phyloP scores from a whole-genome alignment of 1,139 yeast species.

The Pichia inconspicua region DNA sequence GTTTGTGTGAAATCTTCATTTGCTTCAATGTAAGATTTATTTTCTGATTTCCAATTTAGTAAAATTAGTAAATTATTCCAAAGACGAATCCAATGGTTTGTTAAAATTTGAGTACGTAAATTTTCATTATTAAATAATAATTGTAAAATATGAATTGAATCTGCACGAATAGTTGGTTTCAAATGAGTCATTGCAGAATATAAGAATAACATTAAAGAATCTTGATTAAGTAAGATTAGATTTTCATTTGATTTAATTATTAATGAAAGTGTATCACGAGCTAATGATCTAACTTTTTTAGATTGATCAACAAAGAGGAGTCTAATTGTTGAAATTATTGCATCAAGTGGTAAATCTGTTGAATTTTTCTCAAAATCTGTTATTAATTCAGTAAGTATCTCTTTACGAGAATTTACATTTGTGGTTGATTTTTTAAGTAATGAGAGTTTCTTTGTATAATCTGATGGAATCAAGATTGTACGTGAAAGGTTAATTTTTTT shows the following conservation, averaged over 20 bases:
- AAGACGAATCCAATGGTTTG: slow-evolving; percentile 15
- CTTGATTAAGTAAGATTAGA: slow-evolving; percentile 43
- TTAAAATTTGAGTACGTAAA: slow-evolving; percentile 39
- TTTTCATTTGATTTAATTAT: slow-evolving; percentile 12
- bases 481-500: slow-evolving; percentile 38
- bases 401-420: slow-evolving; percentile 20
- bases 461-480: slow-evolving; percentile 24
- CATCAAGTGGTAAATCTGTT: slow-evolving; percentile 39
- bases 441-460: slow-evolving; percentile 51
- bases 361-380: slow-evolving; percentile 19
- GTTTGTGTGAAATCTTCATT: slow-evolving; percentile 17
- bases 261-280: slow-evolving; percentile 11
- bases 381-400: slow-evolving; percentile 14
- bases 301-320: slow-evolving; percentile 60
- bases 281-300: slow-evolving; percentile 44
- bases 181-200: slow-evolving; percentile 95
- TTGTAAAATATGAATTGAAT: slow-evolving; percentile 56
- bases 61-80: slow-evolving; percentile 46
- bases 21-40: slow-evolving; percentile 23
- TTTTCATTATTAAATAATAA: slow-evolving; percentile 37
- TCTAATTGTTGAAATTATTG: slow-evolving; percentile 46
- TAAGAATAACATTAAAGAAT: slow-evolving; percentile 63
- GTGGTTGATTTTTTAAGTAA: slow-evolving; percentile 50
- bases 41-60: slow-evolving; percentile 44
- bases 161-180: slow-evolving; percentile 60